These are phyloP conservation scores for Cucurbita pepo DNA, from an alignment of 306 rosid genomes.

Conservation along the genomic window DNA sequence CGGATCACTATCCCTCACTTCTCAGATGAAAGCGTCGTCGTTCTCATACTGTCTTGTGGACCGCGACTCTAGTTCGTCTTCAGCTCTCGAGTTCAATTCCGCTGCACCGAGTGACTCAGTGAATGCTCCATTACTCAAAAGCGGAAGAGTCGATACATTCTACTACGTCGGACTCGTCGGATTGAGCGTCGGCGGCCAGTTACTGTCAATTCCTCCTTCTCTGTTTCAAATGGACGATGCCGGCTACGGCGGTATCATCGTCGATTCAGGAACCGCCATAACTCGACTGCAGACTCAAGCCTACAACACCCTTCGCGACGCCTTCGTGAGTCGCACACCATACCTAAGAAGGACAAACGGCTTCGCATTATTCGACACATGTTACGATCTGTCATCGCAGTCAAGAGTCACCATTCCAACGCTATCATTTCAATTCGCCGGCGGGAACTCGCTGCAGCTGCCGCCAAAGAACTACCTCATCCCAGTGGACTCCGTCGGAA, in stretches of 20 bases:
- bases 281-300: conserved; percentile 53
- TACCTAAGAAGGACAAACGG: conserved; percentile 18
- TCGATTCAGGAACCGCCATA: conserved; percentile 77
- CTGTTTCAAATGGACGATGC: conserved; percentile 27
- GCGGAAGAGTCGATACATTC: conserved; percentile 26
- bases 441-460: conserved; percentile 22
- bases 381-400: conserved; percentile 50
- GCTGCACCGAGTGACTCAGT: conserved; percentile 47
- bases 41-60: conserved; percentile 77
- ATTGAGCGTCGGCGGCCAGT: conserved; percentile 49
- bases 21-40: conserved; percentile 57
- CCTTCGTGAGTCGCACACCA: conserved; percentile 31
- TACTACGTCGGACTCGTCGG: conserved; percentile 53
- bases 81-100: conserved; percentile 84
- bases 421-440: conserved; percentile 46
- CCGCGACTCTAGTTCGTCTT: conserved; percentile 54
- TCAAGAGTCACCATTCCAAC: conserved; percentile 51
- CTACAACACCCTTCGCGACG: conserved; percentile 59
- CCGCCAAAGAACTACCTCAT: conserved; percentile 77
- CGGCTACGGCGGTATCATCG: conserved; percentile 60
- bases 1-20: conserved; percentile 38
- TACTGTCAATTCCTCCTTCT: conserved; percentile 28
- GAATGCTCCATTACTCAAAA: conserved; percentile 23
- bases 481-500: conserved; percentile 53
- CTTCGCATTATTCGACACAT: conserved; percentile 66